These are phyloP conservation scores for Miscanthus lutarioriparius DNA, from an alignment of 176 grass and related monocot genomes.

Conservation along the genomic window DNA sequence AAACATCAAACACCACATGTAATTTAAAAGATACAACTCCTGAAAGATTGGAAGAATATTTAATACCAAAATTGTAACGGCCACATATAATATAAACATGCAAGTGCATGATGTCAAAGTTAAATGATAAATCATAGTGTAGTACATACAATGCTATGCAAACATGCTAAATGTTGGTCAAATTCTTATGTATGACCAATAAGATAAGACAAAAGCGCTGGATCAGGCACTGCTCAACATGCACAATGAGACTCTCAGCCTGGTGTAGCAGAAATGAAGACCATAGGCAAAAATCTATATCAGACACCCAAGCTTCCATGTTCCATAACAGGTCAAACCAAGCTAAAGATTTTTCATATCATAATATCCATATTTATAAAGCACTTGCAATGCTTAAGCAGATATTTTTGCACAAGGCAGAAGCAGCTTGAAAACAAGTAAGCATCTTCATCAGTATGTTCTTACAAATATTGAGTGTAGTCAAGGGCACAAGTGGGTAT, in stretches of 20 bases:
- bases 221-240: neutral
- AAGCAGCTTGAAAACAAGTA: conserved; percentile 3
- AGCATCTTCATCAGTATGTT: neutral
- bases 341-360: neutral
- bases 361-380: conserved; percentile 24
- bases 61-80: conserved; percentile 10
- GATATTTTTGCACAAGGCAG: conserved; percentile 6
- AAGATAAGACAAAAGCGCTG: neutral
- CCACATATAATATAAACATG: conserved; percentile 20
- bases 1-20: conserved; percentile 18
- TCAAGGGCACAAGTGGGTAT: neutral
- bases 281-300: neutral
- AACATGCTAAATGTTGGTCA: neutral
- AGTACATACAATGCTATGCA: neutral
- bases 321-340: neutral
- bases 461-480: neutral
- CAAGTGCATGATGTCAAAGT: conserved; percentile 7
- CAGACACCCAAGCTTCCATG: neutral
- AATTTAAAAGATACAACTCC: conserved; percentile 24
- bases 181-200: neutral
- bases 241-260: neutral
- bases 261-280: neutral
- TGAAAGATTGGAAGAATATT: neutral
- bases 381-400: neutral
- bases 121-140: neutral